Percentiles rank a stretch among this genome's conserved stretches.
Conservation (phyloP, 345 rosid genomes). For the Rhizophora apiculata region DNA sequence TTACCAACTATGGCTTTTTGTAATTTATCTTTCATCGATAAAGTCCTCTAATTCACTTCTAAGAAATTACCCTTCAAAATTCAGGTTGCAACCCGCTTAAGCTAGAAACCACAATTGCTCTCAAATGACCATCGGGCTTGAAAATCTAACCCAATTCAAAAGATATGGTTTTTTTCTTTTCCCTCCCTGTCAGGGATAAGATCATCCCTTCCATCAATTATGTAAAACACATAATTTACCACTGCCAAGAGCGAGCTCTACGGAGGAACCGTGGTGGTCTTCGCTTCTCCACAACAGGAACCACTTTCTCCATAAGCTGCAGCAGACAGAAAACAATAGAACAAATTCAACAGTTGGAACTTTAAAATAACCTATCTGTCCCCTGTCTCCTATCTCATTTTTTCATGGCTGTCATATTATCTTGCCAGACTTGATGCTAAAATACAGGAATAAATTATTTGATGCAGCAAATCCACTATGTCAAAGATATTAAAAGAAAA, state of each 20-base stretch:
- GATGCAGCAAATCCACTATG: no score
- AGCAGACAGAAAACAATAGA: constrained; percentile 8
- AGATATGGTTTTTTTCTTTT: constrained; percentile 5
- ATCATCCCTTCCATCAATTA: neutral
- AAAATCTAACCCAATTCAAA: constrained; percentile 11
- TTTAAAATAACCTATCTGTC: neutral
- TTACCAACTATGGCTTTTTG: constrained; percentile 15
- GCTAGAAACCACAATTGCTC: constrained; percentile 10
- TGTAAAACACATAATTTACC: constrained; percentile 38
- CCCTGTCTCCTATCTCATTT: constrained; percentile 1
- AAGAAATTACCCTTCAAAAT: constrained; percentile 6
- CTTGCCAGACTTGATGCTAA: neutral
- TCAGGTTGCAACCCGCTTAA: neutral
- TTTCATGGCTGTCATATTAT: neutral
- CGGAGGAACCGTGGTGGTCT: constrained; percentile 45
- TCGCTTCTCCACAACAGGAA: constrained; percentile 66
- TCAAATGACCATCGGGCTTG: constrained; percentile 13
- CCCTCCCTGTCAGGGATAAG: constrained; percentile 12
- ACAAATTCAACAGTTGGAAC: neutral
- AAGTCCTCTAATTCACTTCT: neutral
- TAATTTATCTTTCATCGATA: constrained; percentile 4
- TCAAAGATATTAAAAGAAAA: no score
- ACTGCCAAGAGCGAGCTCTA: constrained; percentile 59
- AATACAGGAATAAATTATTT: no score
- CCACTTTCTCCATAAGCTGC: constrained; percentile 75